Evolutionary conservation across 2,329 filamentous ascomycete species (phyloP), one percentile per base, ranked within the genome.

Genomic region (Endocalyx cinctus): DNA sequence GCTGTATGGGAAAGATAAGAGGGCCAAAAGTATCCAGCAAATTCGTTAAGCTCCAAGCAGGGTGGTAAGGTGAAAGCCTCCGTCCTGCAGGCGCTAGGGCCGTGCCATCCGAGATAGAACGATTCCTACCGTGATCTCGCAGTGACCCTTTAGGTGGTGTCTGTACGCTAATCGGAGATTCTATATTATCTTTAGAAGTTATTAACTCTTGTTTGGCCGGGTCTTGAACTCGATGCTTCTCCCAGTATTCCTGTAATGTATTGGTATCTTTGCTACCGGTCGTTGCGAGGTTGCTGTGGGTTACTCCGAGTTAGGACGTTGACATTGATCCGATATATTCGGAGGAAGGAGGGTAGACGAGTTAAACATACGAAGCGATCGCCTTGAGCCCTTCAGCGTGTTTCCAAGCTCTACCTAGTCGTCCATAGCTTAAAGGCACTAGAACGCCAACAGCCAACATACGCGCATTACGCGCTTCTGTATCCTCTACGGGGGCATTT

Each of bases 391-490:
- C 74, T 35, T 84, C 76, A 5, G 87, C 88, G 64, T 96, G 88
- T 46, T 82, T 77, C 92, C 92, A 98, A 33, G 83, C 84, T 44
- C 89, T 78, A 4, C 92, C 92, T 15, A 97, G 67, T 34, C 88
- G 76, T 16, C 90, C 90, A 52, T 85, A 84, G 54, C 83, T 90
- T 32, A 95, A 62, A 6, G 87, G 87, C 2, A 97, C 88, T 46
- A 98, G 66, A 17, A 90, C 77, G 25, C 92, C 92, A 1, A 97
- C 87, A 11, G 90, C 85, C 43, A 96, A 80, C 79, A 98, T 96
- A 48, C 84, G 79, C 31, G 92, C 92, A 69, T 94, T 86, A 39
- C 92, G 82, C 33, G 86, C 78, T 33, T 77, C 79, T 40, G 76
- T 77, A 47, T 87, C 84, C 11, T 83, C 79, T 30, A 87, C 88